A percentile compares a stretch with the other conserved stretches of the same genome.
Evolutionary conservation across 768 basidiomycete genomes (phyloP).

Genomic region (Pholiota microspora): DNA sequence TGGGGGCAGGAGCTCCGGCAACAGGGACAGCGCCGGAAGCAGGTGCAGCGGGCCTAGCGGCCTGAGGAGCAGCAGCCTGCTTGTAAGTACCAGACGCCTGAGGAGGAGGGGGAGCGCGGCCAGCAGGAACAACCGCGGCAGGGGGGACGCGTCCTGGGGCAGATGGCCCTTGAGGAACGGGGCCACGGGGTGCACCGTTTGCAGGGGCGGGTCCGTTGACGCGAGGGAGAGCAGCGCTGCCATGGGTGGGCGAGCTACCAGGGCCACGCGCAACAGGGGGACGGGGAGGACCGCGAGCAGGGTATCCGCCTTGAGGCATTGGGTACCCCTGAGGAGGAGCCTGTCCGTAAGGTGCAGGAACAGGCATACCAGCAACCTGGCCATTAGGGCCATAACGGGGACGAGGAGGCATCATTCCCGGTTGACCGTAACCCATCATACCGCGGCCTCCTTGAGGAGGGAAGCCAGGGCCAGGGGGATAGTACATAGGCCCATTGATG

Average conservation of each 20-base stretch:
- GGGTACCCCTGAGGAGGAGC: conserved; percentile 73
- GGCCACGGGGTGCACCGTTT: conserved; percentile 53
- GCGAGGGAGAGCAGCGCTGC: conserved; percentile 63
- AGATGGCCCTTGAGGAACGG: conserved; percentile 45
- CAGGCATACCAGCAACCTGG: conserved; percentile 74
- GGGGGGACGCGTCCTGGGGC: conserved; percentile 37
- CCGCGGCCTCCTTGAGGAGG: conserved; percentile 72
- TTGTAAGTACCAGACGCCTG: conserved; percentile 28
- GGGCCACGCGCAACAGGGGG: conserved; percentile 66
- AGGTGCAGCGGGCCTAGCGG: conserved; percentile 38
- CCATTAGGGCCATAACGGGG: conserved; percentile 78
- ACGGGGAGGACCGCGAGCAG: conserved; percentile 58
- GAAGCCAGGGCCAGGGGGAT: conserved; percentile 79
- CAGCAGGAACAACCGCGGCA: conserved; percentile 32
- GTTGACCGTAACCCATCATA: conserved; percentile 81
- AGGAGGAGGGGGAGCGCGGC: conserved; percentile 23
- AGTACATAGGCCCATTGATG: conserved; percentile 86
- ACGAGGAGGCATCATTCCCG: conserved; percentile 85
- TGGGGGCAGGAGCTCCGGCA: conserved; percentile 42
- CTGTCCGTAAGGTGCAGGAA: conserved; percentile 70
- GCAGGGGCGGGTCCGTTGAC: conserved; percentile 57
- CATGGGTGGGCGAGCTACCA: conserved; percentile 66
- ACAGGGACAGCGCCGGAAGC: conserved; percentile 41
- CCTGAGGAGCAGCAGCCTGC: conserved; percentile 34
- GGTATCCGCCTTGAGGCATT: conserved; percentile 56